phyloP scores from a whole-genome alignment of 2,329 filamentous ascomycete species.

The Cladosporium cucumerinum region DNA sequence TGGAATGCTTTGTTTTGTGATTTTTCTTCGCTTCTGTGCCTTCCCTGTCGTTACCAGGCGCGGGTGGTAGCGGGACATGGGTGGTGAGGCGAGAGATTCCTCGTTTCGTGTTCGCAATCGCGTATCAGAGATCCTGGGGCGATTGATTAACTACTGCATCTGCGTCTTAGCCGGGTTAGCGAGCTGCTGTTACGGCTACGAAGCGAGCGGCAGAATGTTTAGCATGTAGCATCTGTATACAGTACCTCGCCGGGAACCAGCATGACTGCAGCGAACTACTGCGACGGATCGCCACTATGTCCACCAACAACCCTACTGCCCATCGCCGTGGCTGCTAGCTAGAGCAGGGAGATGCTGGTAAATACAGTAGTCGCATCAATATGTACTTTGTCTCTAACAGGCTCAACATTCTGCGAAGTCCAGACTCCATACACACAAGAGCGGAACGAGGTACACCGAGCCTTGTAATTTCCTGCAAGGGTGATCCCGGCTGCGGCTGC shows the following conservation, averaged over 20 bases:
- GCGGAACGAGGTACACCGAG: not conserved
- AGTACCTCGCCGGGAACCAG: not conserved
- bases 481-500: not conserved
- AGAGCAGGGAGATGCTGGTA: not conserved
- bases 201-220: not conserved
- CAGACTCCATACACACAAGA: not conserved
- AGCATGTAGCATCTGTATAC: not conserved
- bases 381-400: not conserved
- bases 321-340: not conserved
- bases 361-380: not conserved
- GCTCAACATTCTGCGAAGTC: not conserved
- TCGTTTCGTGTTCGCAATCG: not conserved
- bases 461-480: not conserved
- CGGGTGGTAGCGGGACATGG: not conserved
- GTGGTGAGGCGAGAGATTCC: not conserved
- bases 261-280: not conserved
- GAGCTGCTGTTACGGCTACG: not conserved
- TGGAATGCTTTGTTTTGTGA: not conserved
- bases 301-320: not conserved
- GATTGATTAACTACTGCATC: not conserved
- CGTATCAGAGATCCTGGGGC: not conserved
- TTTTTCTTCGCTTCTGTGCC: not conserved
- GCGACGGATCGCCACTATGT: not conserved
- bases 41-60: not conserved
- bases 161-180: not conserved